These are phyloP conservation scores for Phytophthora sansomeana DNA, from an alignment of 352 stramenopile genomes.

Conservation along the genomic window DNA sequence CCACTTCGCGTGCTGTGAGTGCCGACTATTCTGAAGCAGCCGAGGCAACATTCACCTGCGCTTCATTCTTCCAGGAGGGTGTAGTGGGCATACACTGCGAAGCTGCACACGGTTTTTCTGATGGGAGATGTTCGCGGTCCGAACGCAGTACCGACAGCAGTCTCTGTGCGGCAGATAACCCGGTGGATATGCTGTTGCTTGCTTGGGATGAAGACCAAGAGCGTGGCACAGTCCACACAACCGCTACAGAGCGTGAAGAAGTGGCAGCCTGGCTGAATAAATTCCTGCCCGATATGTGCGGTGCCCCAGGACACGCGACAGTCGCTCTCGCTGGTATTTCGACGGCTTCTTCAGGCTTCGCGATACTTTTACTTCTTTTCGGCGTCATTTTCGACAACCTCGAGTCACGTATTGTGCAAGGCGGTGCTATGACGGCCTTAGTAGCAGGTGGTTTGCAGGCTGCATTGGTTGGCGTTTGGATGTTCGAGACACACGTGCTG, in stretches of 20 bases:
- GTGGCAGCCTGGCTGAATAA: conserved; percentile 44
- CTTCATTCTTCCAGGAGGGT: conserved; percentile 42
- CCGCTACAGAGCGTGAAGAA: conserved; percentile 20
- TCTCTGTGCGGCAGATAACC: conserved; percentile 39
- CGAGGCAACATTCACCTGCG: conserved; percentile 51
- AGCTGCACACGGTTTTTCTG: conserved; percentile 29
- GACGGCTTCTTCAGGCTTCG: conserved; percentile 28
- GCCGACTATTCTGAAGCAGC: conserved; percentile 3
- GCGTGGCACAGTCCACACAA: conserved; percentile 24
- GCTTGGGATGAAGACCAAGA: conserved; percentile 44
- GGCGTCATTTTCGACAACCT: conserved; percentile 56
- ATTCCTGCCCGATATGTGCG: conserved; percentile 55
- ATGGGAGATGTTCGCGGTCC: conserved; percentile 34
- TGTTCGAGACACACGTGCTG: conserved; percentile 45
- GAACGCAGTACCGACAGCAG: conserved; percentile 29
- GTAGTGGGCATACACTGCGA: conserved; percentile 45
- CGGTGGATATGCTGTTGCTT: conserved; percentile 43
- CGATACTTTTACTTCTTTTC: conserved; percentile 42
- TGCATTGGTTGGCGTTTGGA: conserved; percentile 50
- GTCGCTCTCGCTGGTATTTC: conserved; percentile 41
- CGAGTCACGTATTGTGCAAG: conserved; percentile 48
- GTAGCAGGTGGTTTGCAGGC: conserved; percentile 37
- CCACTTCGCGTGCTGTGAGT: conserved; percentile 6
- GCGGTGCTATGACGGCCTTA: conserved; percentile 37
- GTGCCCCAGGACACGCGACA: conserved; percentile 38